phyloP scores from a whole-genome alignment of 2,329 filamentous ascomycete species.

The Monosporascus sp. region DNA sequence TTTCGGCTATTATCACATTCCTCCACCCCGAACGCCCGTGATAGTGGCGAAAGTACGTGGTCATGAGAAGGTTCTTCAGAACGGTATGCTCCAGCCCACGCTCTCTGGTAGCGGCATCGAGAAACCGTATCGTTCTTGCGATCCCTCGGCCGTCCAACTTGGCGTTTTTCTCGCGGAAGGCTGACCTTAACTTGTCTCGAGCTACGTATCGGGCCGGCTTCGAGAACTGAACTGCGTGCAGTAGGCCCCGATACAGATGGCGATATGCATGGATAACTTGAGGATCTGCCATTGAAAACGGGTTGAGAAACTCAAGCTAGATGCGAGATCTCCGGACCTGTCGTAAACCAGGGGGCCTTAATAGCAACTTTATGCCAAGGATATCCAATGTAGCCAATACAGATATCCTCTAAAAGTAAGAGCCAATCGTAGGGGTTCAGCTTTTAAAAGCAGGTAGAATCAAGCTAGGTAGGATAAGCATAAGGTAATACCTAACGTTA shows the following conservation, averaged over 20 bases:
- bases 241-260: slow-evolving; percentile 57
- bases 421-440: too few species aligned
- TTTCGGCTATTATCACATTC: slow-evolving; percentile 8
- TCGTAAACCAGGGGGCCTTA: too few species aligned
- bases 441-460: too few species aligned
- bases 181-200: slow-evolving; percentile 52
- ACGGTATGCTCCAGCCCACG: slow-evolving; percentile 67
- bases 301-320: too few species aligned
- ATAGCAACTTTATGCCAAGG: too few species aligned
- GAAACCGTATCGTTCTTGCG: slow-evolving; percentile 63
- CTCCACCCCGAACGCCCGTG: slow-evolving; percentile 25
- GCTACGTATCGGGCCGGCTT: slow-evolving; percentile 60
- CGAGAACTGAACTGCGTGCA: slow-evolving; percentile 69
- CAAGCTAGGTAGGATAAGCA: too few species aligned
- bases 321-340: too few species aligned
- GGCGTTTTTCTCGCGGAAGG: slow-evolving; percentile 48
- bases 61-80: slow-evolving; percentile 60
- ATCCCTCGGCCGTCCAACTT: slow-evolving; percentile 47
- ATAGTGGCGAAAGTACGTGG: slow-evolving; percentile 33
- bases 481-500: too few species aligned
- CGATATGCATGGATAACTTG: slow-evolving; percentile 63
- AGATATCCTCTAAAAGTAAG: too few species aligned
- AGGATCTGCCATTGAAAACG: slow-evolving; percentile 23
- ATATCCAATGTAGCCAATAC: too few species aligned
- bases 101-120: slow-evolving; percentile 57